Base-by-base conservation (phyloP, 768 basidiomycete species). In the Tricholoma matsutake region DNA sequence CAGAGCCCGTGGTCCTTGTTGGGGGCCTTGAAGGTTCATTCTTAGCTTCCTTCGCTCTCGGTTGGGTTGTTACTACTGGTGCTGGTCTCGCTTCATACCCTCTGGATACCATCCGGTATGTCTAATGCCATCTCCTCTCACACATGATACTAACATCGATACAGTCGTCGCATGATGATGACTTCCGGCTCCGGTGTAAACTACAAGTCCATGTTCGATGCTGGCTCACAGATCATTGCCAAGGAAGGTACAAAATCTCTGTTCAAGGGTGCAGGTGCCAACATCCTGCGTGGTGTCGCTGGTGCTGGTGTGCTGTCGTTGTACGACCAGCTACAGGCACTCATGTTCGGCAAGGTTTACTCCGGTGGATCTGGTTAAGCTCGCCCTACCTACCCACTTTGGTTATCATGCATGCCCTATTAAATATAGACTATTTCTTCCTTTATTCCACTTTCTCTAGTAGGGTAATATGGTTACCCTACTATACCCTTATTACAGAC, bases 101-200 rank as follows among this genome's bases (percentile, higher is more conserved):
- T 77, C 85, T 94, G 59, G 93, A 94, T 73, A 94, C 93, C 60
- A 94, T 94, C 69, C 92, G 90, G 88, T 89, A 68, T 52, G 82
- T 77, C 54, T 29, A 45, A 43, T 25, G 22, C n/a, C 34, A 6
- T 13, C 9, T 47, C 25, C 25, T 7, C 2, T 43, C 2, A 3
- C 18, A 14, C 43, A 39, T 20, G 9, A 6, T 37, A 8, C 10
- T 25, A 47, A 16, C 60, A 77, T 68, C 11, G 69, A 70, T 20
- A 66, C 69, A 96, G 96, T 89, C 96, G 97, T 89, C 94, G 97
- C 69, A 99, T 99, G 97, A 99, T 99, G 97, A 98, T 98, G 96
- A 98, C 97, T 37, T 98, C 96, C 22, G 97, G 96, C 69, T 89
- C 87, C 70, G 85, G 86, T 70, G 87, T 90, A 63, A 95, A 98